Evolutionary conservation across 495 filamentous ascomycete species (phyloP).

Genomic region (Platismatia glauca): DNA sequence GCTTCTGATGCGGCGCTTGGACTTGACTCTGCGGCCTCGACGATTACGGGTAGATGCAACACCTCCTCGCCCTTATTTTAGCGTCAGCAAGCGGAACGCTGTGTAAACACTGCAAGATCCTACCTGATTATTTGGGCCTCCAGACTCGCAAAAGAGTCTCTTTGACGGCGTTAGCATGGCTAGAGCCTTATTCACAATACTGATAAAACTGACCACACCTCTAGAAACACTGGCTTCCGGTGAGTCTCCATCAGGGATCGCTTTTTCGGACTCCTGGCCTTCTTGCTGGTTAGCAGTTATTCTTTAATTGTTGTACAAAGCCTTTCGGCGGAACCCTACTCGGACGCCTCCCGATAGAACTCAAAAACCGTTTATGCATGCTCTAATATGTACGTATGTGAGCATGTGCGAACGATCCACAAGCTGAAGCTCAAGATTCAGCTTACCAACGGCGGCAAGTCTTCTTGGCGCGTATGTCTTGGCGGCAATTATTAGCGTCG

Average conservation of each 20-base stretch:
- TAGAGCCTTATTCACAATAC: constrained; percentile 14
- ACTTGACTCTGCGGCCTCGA: constrained; percentile 88
- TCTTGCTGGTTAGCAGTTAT: not conserved
- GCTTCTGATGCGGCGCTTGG: constrained; percentile 73
- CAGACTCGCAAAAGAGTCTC: constrained; percentile 73
- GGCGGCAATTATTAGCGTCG: not conserved
- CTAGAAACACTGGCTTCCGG: constrained; percentile 39
- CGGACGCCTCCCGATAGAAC: constrained; percentile 20
- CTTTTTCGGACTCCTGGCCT: constrained; percentile 21
- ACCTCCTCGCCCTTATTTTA: constrained; percentile 67
- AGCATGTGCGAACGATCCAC: not conserved
- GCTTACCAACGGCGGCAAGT: not conserved
- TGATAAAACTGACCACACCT: constrained; percentile 40
- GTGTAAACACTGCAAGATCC: constrained; percentile 18
- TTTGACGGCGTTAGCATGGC: constrained; percentile 24
- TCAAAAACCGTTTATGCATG: constrained; percentile 23
- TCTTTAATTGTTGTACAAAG: not conserved
- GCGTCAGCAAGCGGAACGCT: constrained; percentile 12
- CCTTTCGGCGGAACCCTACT: constrained; percentile 12
- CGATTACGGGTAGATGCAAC: constrained; percentile 85
- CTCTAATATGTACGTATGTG: not conserved
- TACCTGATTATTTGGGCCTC: constrained; percentile 54
- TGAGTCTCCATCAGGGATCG: constrained; percentile 30
- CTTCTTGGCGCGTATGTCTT: not conserved
- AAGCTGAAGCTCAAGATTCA: not conserved